These are phyloP conservation scores for Leucosporidium scottii DNA, from an alignment of 768 basidiomycete genomes.

Conservation along the genomic window DNA sequence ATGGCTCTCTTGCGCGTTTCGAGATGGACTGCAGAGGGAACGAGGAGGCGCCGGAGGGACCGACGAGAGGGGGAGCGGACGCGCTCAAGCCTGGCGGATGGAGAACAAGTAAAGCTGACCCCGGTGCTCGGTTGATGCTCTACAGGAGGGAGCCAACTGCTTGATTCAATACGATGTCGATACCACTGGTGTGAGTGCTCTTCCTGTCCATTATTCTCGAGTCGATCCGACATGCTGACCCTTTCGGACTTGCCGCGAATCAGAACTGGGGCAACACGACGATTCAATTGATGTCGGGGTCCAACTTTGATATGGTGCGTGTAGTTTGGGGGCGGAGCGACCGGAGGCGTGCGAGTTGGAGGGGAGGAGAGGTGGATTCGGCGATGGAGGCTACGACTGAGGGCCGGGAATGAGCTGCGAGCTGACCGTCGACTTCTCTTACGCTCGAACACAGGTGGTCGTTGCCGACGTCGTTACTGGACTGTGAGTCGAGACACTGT, in stretches of 20 bases:
- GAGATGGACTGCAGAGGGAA: too few species aligned
- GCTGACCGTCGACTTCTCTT: background rate
- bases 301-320: slow-evolving; percentile 3
- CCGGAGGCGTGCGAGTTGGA: too few species aligned
- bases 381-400: background rate
- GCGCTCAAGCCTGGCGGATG: too few species aligned
- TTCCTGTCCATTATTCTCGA: background rate
- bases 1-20: background rate
- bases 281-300: background rate
- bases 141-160: background rate
- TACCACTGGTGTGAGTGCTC: background rate
- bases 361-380: background rate
- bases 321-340: too few species aligned
- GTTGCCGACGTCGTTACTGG: background rate
- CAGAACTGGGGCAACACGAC: slow-evolving; percentile 25
- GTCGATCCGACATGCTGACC: background rate
- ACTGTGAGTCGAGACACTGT: background rate
- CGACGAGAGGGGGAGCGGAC: too few species aligned
- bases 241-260: background rate
- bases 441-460: background rate
- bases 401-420: background rate
- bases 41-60: too few species aligned
- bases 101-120: background rate
- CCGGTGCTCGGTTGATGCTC: background rate
- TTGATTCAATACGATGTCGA: background rate